phyloP scores from a whole-genome alignment of 2,329 filamentous ascomycete genomes.

The Aspergillus nomiae region DNA sequence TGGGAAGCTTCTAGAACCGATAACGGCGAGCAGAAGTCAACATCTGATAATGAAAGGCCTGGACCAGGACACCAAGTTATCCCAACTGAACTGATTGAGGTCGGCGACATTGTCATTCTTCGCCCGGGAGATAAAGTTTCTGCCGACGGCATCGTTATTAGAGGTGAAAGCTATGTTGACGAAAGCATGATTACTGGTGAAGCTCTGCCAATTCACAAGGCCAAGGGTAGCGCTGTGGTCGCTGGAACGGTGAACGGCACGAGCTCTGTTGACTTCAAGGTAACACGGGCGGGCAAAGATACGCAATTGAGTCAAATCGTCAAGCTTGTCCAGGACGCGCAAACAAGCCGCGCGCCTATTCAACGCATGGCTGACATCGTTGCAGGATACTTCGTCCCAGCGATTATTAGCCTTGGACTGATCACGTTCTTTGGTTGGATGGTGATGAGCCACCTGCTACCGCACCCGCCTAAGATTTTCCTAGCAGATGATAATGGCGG shows the following conservation, averaged over 20 bases:
- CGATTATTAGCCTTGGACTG: slow-evolving; percentile 81
- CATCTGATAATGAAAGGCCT: slow-evolving; percentile 33
- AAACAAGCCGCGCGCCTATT: slow-evolving; percentile 91
- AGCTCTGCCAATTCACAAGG: slow-evolving; percentile 91
- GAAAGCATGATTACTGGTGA: slow-evolving; percentile 99
- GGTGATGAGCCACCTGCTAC: slow-evolving; percentile 83
- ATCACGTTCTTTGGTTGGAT: slow-evolving; percentile 91
- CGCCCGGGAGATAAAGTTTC: slow-evolving; percentile 96
- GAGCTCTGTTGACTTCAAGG: slow-evolving; percentile 86
- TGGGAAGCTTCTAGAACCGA: slow-evolving; percentile 56
- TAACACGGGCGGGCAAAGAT: slow-evolving; percentile 88
- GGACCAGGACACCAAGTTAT: slow-evolving; percentile 78
- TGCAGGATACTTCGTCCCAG: slow-evolving; percentile 90
- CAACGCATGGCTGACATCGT: slow-evolving; percentile 88
- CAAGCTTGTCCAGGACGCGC: slow-evolving; percentile 95
- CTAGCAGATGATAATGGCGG: slow-evolving; percentile 77
- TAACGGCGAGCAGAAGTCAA: slow-evolving; percentile 15
- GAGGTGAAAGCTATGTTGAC: slow-evolving; percentile 90
- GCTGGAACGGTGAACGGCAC: slow-evolving; percentile 95
- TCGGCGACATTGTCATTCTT: slow-evolving; percentile 89
- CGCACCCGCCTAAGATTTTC: slow-evolving; percentile 87
- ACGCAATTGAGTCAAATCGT: slow-evolving; percentile 98
- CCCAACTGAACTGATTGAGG: slow-evolving; percentile 89
- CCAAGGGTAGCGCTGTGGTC: slow-evolving; percentile 75
- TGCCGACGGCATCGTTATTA: slow-evolving; percentile 82